These are phyloP conservation scores for Amborella trichopoda DNA, from an alignment of 164 flowering plant genomes.

Conservation along the genomic window DNA sequence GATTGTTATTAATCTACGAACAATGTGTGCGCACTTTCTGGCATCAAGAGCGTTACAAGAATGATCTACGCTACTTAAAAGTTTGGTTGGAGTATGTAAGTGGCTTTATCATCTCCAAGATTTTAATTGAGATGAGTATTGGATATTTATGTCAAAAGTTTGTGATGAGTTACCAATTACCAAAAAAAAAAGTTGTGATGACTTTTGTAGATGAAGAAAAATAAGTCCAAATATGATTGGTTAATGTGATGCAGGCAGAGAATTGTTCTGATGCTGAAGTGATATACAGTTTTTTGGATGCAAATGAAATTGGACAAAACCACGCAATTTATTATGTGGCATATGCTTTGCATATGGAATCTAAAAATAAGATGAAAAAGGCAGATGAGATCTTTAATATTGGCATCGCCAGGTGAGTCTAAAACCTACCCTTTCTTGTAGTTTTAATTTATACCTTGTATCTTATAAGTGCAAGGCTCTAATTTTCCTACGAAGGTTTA, in stretches of 20 bases:
- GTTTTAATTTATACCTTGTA: not conserved
- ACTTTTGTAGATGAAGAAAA: not conserved
- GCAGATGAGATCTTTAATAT: slow-evolving; percentile 65
- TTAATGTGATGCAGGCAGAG: slow-evolving; percentile 56
- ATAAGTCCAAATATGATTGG: not conserved
- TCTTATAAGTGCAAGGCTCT: not conserved
- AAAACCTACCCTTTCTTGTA: not conserved
- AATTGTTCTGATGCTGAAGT: slow-evolving; percentile 82
- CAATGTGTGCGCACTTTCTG: slow-evolving; percentile 91
- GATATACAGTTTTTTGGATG: slow-evolving; percentile 61
- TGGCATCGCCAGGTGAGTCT: slow-evolving; percentile 59
- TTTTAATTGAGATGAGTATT: not conserved
- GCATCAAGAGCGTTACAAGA: slow-evolving; percentile 65
- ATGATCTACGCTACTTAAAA: slow-evolving; percentile 83
- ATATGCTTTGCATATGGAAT: slow-evolving; percentile 72
- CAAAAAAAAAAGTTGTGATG: not conserved
- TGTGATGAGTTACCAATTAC: not conserved
- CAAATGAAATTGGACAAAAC: slow-evolving; percentile 67
- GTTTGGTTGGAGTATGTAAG: slow-evolving; percentile 96
- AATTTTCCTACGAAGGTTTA: not conserved
- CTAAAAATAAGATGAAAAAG: slow-evolving; percentile 49
- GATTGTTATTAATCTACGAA: slow-evolving; percentile 73
- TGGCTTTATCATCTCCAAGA: slow-evolving; percentile 4
- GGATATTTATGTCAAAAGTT: not conserved
- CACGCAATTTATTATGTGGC: slow-evolving; percentile 59